Evolutionary conservation across 2,329 filamentous ascomycete genomes (phyloP), one percentile per base, ranked within the genome.

Genomic region (Pyrenochaeta sp.): DNA sequence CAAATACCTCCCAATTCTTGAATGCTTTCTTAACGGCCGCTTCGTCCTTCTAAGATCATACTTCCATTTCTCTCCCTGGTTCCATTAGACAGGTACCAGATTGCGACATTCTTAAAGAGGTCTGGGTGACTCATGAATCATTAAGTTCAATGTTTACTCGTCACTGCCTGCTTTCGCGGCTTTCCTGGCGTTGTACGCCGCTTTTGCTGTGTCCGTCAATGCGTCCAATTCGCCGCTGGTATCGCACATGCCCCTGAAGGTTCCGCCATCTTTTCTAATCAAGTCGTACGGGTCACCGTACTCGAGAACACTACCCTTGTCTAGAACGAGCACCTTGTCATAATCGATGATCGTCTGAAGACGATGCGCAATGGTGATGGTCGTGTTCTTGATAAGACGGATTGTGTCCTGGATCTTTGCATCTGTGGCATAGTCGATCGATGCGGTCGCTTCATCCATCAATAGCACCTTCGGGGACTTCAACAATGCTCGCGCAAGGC

Each of bases 401-500:
- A 99, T 93, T 0, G 95, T 98, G 70, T 92, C 92, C 79, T 99
- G 95, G 67, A 99, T 98, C 81, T 97, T 97, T 49, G 90, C 85
- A 72, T 99, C 95, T 1, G 95, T 99, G 5, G 89, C 90, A 78
- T 98, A 98, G 80, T 99, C 95, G 72, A 99, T 98, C 0, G 92
- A 96, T 0, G 95, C 95, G 0, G 95, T 99, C 0, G 95, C 95
- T 82, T 99, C 95, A 78, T 99, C 95, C 95, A 99, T 98, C 73
- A 99, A 90, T n/a, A 99, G 83, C 1, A 99, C 93, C 64, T 91
- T 93, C 0, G 95, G 93, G 34, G 88, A 87, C 79, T 96, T 97
- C 62, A 99, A 89, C 66, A 99, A 87, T 0, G 95, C 95, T 54
- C 95, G 90, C 0, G 94, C 95, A 9, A 99, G 87, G 74, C 95